Conservation (phyloP, 257 asterid species). For the Scutellaria barbata region DNA sequence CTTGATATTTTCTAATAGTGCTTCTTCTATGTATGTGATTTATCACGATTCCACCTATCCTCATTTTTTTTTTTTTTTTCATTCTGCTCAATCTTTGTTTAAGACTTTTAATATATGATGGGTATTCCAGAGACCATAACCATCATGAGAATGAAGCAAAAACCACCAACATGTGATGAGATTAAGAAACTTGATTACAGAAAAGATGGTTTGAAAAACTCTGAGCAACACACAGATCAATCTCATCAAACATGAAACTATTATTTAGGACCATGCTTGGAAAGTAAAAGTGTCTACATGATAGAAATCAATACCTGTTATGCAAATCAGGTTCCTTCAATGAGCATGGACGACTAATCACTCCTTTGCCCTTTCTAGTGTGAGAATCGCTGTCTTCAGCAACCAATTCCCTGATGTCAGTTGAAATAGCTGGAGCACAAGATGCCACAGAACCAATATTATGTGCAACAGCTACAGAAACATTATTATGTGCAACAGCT, state of each 20-base stretch:
- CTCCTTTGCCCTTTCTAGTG: constrained; percentile 73
- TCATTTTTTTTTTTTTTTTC: background rate
- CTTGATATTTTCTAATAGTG: background rate
- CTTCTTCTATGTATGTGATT: background rate
- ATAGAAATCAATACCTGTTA: constrained; percentile 50
- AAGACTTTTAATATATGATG: background rate
- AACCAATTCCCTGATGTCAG: constrained; percentile 51
- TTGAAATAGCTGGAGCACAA: constrained; percentile 38
- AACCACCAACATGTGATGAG: constrained; percentile 7
- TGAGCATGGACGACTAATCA: constrained; percentile 48
- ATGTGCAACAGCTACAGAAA: constrained; percentile 40
- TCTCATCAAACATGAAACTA: constrained; percentile 19
- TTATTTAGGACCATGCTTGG: constrained; percentile 25
- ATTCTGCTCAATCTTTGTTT: constrained; percentile 21
- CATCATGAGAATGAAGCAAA: constrained; percentile 26
- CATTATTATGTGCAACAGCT: constrained; percentile 41
- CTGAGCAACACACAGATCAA: constrained; percentile 13
- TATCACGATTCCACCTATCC: constrained; percentile 13
- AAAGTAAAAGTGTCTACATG: constrained; percentile 14
- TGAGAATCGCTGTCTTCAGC: constrained; percentile 50
- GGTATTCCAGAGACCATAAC: background rate
- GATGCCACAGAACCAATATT: constrained; percentile 36
- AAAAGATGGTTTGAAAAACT: background rate
- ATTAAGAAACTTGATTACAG: constrained; percentile 17
- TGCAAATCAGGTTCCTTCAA: constrained; percentile 42